These are phyloP conservation scores for Pseudonitzschia pungens DNA, from an alignment of 108 stramenopile genomes.

Conservation along the genomic window DNA sequence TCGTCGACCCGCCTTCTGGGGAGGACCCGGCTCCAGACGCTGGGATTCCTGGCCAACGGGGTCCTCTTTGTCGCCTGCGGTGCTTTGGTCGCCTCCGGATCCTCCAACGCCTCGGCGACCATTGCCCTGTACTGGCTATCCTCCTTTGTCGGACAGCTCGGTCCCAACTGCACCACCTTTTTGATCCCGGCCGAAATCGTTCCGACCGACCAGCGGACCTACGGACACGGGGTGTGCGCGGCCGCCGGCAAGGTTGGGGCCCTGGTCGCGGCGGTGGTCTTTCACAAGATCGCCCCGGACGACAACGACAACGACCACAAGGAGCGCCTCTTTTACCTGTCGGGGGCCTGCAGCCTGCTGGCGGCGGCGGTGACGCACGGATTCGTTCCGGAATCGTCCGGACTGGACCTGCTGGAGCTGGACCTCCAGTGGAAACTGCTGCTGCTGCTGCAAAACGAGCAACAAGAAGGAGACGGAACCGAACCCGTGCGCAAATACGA, in stretches of 20 bases:
- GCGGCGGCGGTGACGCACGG: constrained; percentile 54
- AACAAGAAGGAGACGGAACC: not conserved
- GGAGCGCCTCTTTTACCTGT: constrained; percentile 50
- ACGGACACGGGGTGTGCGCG: constrained; percentile 75
- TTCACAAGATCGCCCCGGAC: constrained; percentile 34
- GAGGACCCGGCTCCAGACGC: constrained; percentile 41
- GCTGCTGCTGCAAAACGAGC: not conserved
- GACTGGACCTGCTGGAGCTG: constrained; percentile 58
- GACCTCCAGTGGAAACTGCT: constrained; percentile 54
- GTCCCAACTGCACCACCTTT: constrained; percentile 79
- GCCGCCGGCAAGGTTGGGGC: constrained; percentile 73
- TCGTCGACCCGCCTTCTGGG: no score
- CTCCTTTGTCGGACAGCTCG: constrained; percentile 75
- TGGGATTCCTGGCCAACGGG: constrained; percentile 68
- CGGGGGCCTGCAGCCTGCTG: constrained; percentile 57
- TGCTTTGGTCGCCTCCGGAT: constrained; percentile 30
- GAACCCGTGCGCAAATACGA: not conserved
- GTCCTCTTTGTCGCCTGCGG: constrained; percentile 62
- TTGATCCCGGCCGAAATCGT: constrained; percentile 61
- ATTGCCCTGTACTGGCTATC: constrained; percentile 59
- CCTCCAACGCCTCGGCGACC: constrained; percentile 42
- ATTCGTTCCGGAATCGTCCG: constrained; percentile 66
- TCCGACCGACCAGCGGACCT: constrained; percentile 66
- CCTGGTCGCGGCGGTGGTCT: constrained; percentile 65
- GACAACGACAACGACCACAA: constrained; percentile 3